Evolutionary conservation across 2,329 filamentous ascomycete genomes (phyloP).

Genomic region (Ophiocordyceps unilateralis): DNA sequence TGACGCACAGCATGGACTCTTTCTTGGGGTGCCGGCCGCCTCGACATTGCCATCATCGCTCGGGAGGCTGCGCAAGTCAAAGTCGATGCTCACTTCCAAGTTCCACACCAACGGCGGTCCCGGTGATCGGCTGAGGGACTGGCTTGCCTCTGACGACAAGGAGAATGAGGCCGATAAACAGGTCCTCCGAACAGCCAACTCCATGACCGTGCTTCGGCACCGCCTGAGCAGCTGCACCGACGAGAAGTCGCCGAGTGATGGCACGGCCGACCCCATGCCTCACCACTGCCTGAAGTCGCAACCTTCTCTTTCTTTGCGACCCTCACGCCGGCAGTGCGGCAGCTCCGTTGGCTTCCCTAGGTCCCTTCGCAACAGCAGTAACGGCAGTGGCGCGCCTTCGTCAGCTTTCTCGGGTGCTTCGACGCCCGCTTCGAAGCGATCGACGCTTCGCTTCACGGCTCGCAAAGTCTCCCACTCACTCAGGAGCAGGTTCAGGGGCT

Average conservation of each 20-base stretch:
- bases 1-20: no score
- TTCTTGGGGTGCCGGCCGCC: neutral
- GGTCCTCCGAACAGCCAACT: slow-evolving; percentile 29
- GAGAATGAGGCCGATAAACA: slow-evolving; percentile 10
- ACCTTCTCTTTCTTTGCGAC: slow-evolving; percentile 25
- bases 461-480: slow-evolving; percentile 46
- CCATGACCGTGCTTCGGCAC: slow-evolving; percentile 33
- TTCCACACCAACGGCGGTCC: slow-evolving; percentile 2
- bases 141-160: slow-evolving; percentile 5
- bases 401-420: slow-evolving; percentile 12
- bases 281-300: slow-evolving; percentile 20
- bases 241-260: slow-evolving; percentile 18
- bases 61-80: slow-evolving; percentile 33
- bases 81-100: slow-evolving; percentile 29
- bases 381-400: slow-evolving; percentile 17
- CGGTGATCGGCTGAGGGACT: slow-evolving; percentile 2
- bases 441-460: slow-evolving; percentile 29
- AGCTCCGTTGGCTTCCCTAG: slow-evolving; percentile 23
- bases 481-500: slow-evolving; percentile 38
- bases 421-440: slow-evolving; percentile 9
- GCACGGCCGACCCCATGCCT: slow-evolving; percentile 19
- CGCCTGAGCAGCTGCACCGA: slow-evolving; percentile 7
- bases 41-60: slow-evolving; percentile 15
- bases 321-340: slow-evolving; percentile 17
- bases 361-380: slow-evolving; percentile 31